Percentiles rank a stretch among this genome's conserved stretches.
Evolutionary conservation across 345 rosid species (phyloP).

Genomic region (Luvunga scandens): DNA sequence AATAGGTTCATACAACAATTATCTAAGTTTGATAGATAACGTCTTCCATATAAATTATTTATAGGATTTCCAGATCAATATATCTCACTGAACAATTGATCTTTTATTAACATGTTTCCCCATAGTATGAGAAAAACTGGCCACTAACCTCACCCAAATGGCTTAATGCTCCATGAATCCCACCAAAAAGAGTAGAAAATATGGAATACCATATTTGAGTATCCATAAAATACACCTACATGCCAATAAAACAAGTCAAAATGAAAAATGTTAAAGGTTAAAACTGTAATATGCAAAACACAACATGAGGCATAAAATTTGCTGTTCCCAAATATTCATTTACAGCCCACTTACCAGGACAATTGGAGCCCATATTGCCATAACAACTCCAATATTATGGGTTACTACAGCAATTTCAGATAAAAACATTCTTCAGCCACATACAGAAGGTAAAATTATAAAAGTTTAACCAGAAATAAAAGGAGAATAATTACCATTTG

Average conservation of each 20-base stretch:
- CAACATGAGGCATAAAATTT: constrained; percentile 8
- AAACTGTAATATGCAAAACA: not conserved
- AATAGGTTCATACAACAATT: constrained; percentile 18
- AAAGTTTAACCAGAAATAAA: not conserved
- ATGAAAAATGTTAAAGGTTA: not conserved
- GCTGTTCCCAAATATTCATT: constrained; percentile 11
- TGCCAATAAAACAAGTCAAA: constrained; percentile 19
- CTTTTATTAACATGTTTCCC: not conserved
- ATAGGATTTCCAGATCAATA: too few relatives aligned
- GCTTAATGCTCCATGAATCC: constrained; percentile 91
- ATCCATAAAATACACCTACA: constrained; percentile 93
- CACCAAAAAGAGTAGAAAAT: constrained; percentile 91
- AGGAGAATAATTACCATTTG: constrained; percentile 47
- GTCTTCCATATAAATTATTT: too few relatives aligned
- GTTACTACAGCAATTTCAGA: constrained; percentile 48
- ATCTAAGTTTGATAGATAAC: not conserved
- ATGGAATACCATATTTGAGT: constrained; percentile 98
- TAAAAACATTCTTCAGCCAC: constrained; percentile 16
- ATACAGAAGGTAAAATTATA: not conserved
- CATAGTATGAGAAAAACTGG: constrained; percentile 10
- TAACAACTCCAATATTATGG: constrained; percentile 76
- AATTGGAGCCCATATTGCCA: constrained; percentile 94
- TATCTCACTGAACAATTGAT: not conserved
- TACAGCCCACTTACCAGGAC: constrained; percentile 63
- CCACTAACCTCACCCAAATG: constrained; percentile 94